Base-by-base conservation (phyloP, 2,329 filamentous ascomycete species). In the Furcasterigmium furcatum region DNA sequence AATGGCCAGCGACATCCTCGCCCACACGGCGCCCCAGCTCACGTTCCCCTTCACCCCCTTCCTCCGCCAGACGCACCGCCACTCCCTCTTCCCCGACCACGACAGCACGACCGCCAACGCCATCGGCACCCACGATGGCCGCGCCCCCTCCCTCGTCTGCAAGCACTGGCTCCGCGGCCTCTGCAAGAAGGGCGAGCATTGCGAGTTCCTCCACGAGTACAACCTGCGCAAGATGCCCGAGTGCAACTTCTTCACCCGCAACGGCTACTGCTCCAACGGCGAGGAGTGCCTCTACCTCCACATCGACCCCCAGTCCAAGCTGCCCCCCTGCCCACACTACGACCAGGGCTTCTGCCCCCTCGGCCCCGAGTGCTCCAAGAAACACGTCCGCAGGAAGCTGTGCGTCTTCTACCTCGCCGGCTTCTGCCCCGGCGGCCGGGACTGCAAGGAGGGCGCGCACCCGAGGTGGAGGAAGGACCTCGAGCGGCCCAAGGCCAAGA, bases 171-270 rank as follows among this genome's bases (percentile, higher is more conserved):
- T 97, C 60, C 88, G 95, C 53, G 92, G 91, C 0, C 82, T 99
- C 18, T 99, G 94, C 77, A 99, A 99, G 65, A 97, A 97, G 70
- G 94, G 92, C 58, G 87, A 96, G 62, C 82, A 84, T 55, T 99
- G 94, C 82, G 94, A 99, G 73, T 99, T 97, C 60, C 76, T 97
- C 41, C 94, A 99, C 76, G 94, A 97, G 70, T 99, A 96, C 75
- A 97, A 99, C 70, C 80, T 99, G 56, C 85, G 94, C 52, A 91
- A 94, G 67, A 97, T 97, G 90, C 91, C 94, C 52, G 94, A 97
- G 72, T 99, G 94, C 72, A 95, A 95, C 61, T 95, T 96, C 68
- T 97, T 92, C 70, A 85, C 91, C 47, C 82, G 91, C 50, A 95
- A 94, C 62, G 90, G 90, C 46, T 96, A 95, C 65, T 99, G 94